Evolutionary conservation across 306 rosid species (phyloP).

Genomic region (barrel medic (Medicago truncatula)): MtrunA17r5.0-ANR NC_053047.1:1647501-1648000

Average conservation of each 20-base stretch:
- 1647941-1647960: conserved; percentile 85
- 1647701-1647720: conserved; percentile 94
- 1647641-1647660: conserved; percentile 99
- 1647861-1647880: conserved; percentile 95
- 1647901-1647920: conserved; percentile 95
- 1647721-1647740: conserved; percentile 86
- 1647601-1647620: conserved; percentile 35
- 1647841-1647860: conserved; percentile 67
- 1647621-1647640: conserved; percentile 92
- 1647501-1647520: conserved; percentile 27
- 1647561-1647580: conserved; percentile 28
- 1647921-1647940: conserved; percentile 86
- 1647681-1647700: conserved; percentile 98
- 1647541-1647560: conserved; percentile 20
- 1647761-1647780: conserved; percentile 84
- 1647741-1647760: conserved; percentile 94
- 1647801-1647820: conserved; percentile 96
- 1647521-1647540: conserved; percentile 5
- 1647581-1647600: conserved; percentile 29
- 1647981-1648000: conserved; percentile 85
- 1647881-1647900: conserved; percentile 84
- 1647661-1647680: conserved; percentile 95
- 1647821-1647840: conserved; percentile 85
- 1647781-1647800: conserved; percentile 90
- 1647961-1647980: conserved; percentile 82